Evolutionary conservation across 495 filamentous ascomycete species (phyloP).

Genomic region (Amniculicola lignicola): DNA sequence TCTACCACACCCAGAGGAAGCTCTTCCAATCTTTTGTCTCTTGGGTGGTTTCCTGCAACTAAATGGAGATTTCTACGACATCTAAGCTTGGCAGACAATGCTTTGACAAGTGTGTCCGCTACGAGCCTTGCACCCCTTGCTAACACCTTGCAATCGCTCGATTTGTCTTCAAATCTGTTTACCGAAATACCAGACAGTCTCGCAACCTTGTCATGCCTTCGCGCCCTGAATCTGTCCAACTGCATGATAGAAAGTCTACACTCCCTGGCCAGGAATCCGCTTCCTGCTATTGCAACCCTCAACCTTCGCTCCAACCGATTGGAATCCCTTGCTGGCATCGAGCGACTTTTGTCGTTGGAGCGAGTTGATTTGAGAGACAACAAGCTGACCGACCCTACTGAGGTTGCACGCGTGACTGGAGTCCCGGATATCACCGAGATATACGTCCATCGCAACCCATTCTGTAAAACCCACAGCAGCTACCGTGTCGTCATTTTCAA

Average conservation of each 20-base stretch:
- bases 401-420: conserved; percentile 83
- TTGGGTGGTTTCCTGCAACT: conserved; percentile 66
- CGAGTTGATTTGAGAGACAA: conserved; percentile 91
- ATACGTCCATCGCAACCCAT: conserved; percentile 86
- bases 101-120: conserved; percentile 71
- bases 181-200: conserved; percentile 87
- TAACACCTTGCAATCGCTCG: conserved; percentile 81
- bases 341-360: conserved; percentile 82
- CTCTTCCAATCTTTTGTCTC: conserved; percentile 65
- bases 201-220: conserved; percentile 72
- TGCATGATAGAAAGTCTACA: conserved; percentile 98
- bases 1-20: conserved; percentile 70
- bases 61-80: conserved; percentile 96
- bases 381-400: conserved; percentile 80
- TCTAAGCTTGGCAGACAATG: conserved; percentile 87
- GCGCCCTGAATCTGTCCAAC: conserved; percentile 85
- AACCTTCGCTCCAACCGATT: conserved; percentile 90
- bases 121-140: conserved; percentile 75
- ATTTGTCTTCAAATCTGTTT: conserved; percentile 88
- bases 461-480: conserved; percentile 77
- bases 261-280: conserved; percentile 77
- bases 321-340: conserved; percentile 82
- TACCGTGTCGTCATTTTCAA: conserved; percentile 94
- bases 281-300: conserved; percentile 89
- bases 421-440: conserved; percentile 90